Conservation (phyloP, 179 eudicot species). For the Spinacia oleracea region DNA sequence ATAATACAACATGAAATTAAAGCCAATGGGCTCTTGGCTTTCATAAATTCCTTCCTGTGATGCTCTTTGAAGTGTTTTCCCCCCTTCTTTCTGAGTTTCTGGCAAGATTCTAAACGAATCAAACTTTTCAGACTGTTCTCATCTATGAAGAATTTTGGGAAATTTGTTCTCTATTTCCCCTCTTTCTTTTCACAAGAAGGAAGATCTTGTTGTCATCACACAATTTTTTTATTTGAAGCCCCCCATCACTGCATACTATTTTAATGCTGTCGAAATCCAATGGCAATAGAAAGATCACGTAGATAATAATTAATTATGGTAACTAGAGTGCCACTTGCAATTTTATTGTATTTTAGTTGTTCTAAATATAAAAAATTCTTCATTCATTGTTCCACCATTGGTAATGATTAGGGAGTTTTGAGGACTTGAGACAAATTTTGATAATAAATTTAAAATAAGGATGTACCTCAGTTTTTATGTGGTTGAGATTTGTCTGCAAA, state of each 20-base stretch:
- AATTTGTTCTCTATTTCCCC: neutral
- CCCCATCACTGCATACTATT: neutral
- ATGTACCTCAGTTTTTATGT: too few species aligned
- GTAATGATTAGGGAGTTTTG: neutral
- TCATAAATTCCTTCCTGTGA: neutral
- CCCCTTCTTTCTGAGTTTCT: neutral
- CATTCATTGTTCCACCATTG: neutral
- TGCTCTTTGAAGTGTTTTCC: neutral
- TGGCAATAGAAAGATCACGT: neutral
- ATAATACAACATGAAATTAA: too few species aligned
- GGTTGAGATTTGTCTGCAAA: too few species aligned
- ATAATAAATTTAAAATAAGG: too few species aligned
- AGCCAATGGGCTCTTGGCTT: neutral
- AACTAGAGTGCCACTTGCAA: neutral
- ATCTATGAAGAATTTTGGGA: neutral
- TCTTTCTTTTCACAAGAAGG: neutral
- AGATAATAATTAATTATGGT: neutral
- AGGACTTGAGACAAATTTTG: neutral
- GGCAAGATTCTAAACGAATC: neutral
- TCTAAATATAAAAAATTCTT: neutral
- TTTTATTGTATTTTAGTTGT: neutral
- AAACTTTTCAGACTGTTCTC: neutral
- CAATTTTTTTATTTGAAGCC: too few species aligned
- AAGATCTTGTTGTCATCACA: neutral
- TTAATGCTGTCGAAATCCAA: neutral